These are phyloP conservation scores for Zygosaccharomyces pseudorouxii DNA, from an alignment of 805 yeast species.

Conservation along the genomic window DNA sequence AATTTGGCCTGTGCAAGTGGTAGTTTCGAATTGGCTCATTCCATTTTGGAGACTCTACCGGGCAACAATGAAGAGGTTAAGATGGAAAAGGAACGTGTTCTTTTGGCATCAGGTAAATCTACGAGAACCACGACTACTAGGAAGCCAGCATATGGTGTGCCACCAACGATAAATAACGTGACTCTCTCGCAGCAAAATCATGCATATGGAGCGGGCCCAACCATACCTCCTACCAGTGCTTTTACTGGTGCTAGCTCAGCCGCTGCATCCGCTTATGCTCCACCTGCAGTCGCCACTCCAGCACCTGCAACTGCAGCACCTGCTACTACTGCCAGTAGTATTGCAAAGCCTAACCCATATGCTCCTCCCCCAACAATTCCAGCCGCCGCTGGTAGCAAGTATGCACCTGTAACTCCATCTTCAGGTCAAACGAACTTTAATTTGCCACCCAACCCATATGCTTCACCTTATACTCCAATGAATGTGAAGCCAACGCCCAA, in stretches of 20 bases:
- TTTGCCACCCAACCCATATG: slow-evolving; percentile 30
- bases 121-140: slow-evolving; percentile 6
- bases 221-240: not conserved
- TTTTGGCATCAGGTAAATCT: slow-evolving; percentile 52
- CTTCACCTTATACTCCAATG: slow-evolving; percentile 28
- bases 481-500: slow-evolving; percentile 26
- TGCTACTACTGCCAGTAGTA: not conserved
- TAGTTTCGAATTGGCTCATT: slow-evolving; percentile 73
- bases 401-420: slow-evolving; percentile 12
- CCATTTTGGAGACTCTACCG: slow-evolving; percentile 67
- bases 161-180: slow-evolving; percentile 7
- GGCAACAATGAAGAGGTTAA: slow-evolving; percentile 64
- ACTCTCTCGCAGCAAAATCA: not conserved
- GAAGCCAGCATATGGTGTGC: slow-evolving; percentile 8
- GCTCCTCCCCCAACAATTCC: slow-evolving; percentile 22
- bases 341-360: slow-evolving; percentile 17
- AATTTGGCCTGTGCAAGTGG: slow-evolving; percentile 77
- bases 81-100: slow-evolving; percentile 73
- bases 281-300: slow-evolving; percentile 4
- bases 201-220: slow-evolving; percentile 2
- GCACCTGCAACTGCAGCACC: slow-evolving; percentile 5
- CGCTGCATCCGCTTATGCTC: not conserved
- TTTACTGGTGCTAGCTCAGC: not conserved
- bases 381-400: slow-evolving; percentile 31
- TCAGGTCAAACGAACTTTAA: slow-evolving; percentile 11